Base-by-base conservation (phyloP, 2,329 filamentous ascomycete species). In the Penicillium digitatum region DNA sequence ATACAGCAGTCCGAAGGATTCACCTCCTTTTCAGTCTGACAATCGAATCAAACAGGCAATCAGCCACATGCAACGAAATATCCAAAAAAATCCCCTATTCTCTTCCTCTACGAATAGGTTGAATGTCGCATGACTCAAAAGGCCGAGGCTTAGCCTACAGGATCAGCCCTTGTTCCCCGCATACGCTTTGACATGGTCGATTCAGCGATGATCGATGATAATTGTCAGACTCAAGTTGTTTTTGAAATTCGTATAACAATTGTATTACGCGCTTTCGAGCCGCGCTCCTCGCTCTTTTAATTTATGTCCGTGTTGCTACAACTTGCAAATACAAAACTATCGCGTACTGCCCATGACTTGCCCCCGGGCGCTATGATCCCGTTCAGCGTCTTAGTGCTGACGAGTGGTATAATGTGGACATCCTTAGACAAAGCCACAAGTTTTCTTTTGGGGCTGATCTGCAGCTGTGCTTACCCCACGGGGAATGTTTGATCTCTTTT, bases 351-450 rank as follows among this genome's bases (percentile, higher is more conserved):
- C 24, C 7, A 34, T 48, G 26, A 27, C 43, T 32, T n/a, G 14
- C 11, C n/a, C 16, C 11, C n/a, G 10, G 14, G 18, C 32, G 44
- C 35, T 54, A 31, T 12, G 44, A 48, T 48, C 51, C 24, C 37
- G 29, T 35, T 39, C 32, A 34, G 44, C 14, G 31, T 24, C 12
- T 48, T 54, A 54, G 51, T 49, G 51, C 51, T 54, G 51, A 54
- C 45, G 18, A 14, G 12, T 32, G 45, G 29, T 35, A 10, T 18
- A 48, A 32, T 39, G 12, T 49, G 16, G 43, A 27, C 2, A n/a
- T 51, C 20, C 37, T 35, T 34, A 11, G 31, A 24, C 14, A 44
- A 51, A 51, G 47, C 38, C 47, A 50, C 39, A n/a, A 14, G 39
- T 22, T 45, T 10, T 14, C 22, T 54, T 54, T 43, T 45, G 46